phyloP scores from a whole-genome alignment of 768 basidiomycete genomes.

The Hericium coralloides region DNA sequence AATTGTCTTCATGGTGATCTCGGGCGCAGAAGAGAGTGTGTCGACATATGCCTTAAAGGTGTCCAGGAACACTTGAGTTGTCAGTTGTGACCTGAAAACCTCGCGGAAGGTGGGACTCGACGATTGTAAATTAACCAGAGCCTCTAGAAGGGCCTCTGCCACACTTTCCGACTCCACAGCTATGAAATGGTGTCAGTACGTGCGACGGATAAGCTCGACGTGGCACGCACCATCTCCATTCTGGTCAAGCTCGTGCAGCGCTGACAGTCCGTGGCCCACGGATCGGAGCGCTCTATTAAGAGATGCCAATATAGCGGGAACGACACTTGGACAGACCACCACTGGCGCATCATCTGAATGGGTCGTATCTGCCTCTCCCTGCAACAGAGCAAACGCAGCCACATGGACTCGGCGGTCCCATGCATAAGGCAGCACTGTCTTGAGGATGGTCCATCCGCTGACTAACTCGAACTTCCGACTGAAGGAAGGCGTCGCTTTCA shows the following conservation, averaged over 20 bases:
- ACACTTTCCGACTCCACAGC: slow-evolving; percentile 15
- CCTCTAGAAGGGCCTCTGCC: slow-evolving; percentile 54
- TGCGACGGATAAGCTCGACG: neutral
- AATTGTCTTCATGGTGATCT: slow-evolving; percentile 35
- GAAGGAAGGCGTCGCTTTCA: slow-evolving; percentile 52
- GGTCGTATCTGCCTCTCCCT: slow-evolving; percentile 32
- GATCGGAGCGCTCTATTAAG: slow-evolving; percentile 45
- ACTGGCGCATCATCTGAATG: slow-evolving; percentile 20
- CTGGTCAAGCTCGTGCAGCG: slow-evolving; percentile 15
- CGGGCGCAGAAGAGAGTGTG: slow-evolving; percentile 27
- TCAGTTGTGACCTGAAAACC: slow-evolving; percentile 63
- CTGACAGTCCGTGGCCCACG: slow-evolving; percentile 1
- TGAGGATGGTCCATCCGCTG: slow-evolving; percentile 75
- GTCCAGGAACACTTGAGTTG: slow-evolving; percentile 57
- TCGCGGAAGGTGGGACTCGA: slow-evolving; percentile 59
- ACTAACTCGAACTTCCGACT: slow-evolving; percentile 76
- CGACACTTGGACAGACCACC: slow-evolving; percentile 55
- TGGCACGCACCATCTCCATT: slow-evolving; percentile 6
- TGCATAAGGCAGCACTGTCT: slow-evolving; percentile 48
- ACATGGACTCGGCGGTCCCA: slow-evolving; percentile 67
- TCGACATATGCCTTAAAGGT: slow-evolving; percentile 49
- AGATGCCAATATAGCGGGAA: slow-evolving; percentile 63
- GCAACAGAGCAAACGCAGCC: slow-evolving; percentile 59
- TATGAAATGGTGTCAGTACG: neutral
- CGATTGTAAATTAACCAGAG: slow-evolving; percentile 60